Conservation (phyloP, 2,329 filamentous ascomycete species). For the Ilyonectria sp. region DNA sequence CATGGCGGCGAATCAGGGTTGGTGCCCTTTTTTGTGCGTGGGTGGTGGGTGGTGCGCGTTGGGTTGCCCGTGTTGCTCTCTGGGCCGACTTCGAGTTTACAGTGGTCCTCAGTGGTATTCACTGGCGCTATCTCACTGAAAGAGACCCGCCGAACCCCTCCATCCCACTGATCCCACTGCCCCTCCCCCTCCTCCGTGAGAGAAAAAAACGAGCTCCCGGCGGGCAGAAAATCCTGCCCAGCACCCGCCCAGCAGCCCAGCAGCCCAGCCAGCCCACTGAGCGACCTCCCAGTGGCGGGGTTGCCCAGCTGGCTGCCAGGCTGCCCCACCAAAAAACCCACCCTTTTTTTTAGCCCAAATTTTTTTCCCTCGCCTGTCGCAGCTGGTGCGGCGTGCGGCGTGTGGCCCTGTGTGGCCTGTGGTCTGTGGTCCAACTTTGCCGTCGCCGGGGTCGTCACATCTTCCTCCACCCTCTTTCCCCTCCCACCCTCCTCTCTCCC, state of each 20-base stretch:
- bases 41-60: conserved; percentile 5
- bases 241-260: neutral
- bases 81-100: neutral
- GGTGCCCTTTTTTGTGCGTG: conserved; percentile 47
- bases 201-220: neutral
- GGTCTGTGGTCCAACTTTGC: conserved; percentile 37
- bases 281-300: conserved; percentile 19
- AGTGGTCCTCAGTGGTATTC: conserved; percentile 1
- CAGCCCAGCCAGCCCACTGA: conserved; percentile 6
- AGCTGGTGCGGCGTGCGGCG: conserved; percentile 10
- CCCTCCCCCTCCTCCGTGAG: conserved; percentile 15
- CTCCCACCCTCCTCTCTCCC: conserved; percentile 41
- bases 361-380: conserved; percentile 41
- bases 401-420: neutral
- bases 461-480: conserved; percentile 49
- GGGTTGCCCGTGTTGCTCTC: neutral
- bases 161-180: conserved; percentile 18
- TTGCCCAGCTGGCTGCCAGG: conserved; percentile 19
- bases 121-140: neutral
- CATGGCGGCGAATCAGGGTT: conserved; percentile 44
- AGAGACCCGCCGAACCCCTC: conserved; percentile 15
- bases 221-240: conserved; percentile 17
- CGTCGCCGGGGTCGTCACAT: conserved; percentile 39
- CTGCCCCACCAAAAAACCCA: conserved; percentile 33
- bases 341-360: conserved; percentile 35